These are phyloP conservation scores for Lactifluus pinguis DNA, from an alignment of 768 basidiomycete genomes.

Conservation along the genomic window DNA sequence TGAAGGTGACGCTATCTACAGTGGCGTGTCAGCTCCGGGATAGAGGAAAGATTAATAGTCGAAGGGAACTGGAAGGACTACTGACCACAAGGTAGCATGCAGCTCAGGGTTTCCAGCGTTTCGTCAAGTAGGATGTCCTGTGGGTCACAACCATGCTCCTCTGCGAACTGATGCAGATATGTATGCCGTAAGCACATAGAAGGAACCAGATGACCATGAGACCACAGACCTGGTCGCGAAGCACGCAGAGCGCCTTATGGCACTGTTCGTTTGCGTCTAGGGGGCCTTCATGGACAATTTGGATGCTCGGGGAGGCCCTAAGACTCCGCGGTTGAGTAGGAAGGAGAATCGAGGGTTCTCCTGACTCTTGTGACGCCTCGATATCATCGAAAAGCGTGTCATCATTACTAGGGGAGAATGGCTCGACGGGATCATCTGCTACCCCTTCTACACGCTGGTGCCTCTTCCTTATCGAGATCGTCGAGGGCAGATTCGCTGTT, in stretches of 20 bases:
- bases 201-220: not conserved
- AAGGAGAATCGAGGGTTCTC: not conserved
- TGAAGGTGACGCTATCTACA: not conserved
- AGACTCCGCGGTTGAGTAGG: not conserved
- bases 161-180: not conserved
- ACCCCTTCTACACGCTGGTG: not conserved
- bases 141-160: constrained; percentile 14
- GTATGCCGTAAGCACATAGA: not conserved
- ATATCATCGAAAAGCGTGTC: constrained; percentile 10
- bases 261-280: not conserved
- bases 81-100: constrained; percentile 34
- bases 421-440: constrained; percentile 6
- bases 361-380: not conserved
- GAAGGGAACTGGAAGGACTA: not conserved
- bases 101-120: constrained; percentile 31
- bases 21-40: not conserved
- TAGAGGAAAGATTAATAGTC: not conserved
- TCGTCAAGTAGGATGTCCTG: constrained; percentile 30
- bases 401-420: not conserved
- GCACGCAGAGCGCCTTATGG: constrained; percentile 5
- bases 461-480: constrained; percentile 5
- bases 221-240: constrained; percentile 15
- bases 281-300: not conserved
- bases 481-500: not conserved
- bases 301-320: constrained; percentile 1